These are phyloP conservation scores for Harringtonia aguacate DNA, from an alignment of 2,329 filamentous ascomycete species.

Conservation along the genomic window DNA sequence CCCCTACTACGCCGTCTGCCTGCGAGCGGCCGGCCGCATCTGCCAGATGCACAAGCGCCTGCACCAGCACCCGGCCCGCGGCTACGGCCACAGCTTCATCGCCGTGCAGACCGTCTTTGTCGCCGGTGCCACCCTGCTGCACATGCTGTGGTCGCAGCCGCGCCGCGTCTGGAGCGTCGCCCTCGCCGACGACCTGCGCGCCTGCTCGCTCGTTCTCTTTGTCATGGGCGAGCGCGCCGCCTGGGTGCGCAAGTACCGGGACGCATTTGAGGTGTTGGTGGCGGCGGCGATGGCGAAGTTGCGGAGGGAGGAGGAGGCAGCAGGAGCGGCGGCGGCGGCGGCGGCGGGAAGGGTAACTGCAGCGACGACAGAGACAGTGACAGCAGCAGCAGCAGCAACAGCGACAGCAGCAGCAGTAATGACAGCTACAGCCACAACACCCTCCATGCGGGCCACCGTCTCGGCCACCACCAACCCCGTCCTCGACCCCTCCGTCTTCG, in stretches of 20 bases:
- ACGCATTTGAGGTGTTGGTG: slow-evolving; percentile 34
- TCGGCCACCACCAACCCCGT: neutral
- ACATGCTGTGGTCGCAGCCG: slow-evolving; percentile 28
- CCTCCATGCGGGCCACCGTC: neutral
- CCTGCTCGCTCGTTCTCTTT: slow-evolving; percentile 35
- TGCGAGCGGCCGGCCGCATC: slow-evolving; percentile 27
- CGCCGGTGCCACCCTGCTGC: slow-evolving; percentile 27
- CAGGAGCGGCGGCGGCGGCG: no score
- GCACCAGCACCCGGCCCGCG: slow-evolving; percentile 26
- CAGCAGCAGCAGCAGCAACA: neutral
- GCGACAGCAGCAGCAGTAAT: neutral
- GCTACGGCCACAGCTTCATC: slow-evolving; percentile 31
- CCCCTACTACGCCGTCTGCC: slow-evolving; percentile 32
- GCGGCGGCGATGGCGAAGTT: slow-evolving; percentile 30
- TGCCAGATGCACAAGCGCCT: slow-evolving; percentile 31
- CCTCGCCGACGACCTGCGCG: slow-evolving; percentile 36
- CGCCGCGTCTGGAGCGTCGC: slow-evolving; percentile 34
- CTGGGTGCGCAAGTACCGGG: slow-evolving; percentile 35
- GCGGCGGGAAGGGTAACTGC: neutral
- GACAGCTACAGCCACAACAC: neutral
- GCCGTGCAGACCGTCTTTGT: slow-evolving; percentile 31
- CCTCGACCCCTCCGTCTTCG: no score
- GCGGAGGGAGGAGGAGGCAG: neutral
- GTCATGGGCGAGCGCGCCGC: slow-evolving; percentile 37
- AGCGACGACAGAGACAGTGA: neutral